These are phyloP conservation scores for Apiospora marii DNA, from an alignment of 2,329 filamentous ascomycete species.

Conservation along the genomic window DNA sequence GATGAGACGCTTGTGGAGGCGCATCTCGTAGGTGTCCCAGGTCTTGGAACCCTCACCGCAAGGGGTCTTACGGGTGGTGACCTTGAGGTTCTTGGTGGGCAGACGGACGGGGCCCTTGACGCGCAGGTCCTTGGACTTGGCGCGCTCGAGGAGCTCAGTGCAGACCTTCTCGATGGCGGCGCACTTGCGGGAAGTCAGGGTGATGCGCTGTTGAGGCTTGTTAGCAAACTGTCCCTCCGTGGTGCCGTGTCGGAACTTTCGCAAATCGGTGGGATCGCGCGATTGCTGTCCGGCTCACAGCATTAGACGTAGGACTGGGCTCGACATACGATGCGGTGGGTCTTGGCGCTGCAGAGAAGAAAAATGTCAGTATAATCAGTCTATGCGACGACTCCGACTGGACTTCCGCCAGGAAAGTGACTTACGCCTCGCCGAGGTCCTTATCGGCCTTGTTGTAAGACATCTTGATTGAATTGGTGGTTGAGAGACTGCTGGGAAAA, in stretches of 20 bases:
- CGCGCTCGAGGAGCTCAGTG: slow-evolving; percentile 97
- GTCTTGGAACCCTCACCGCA: slow-evolving; percentile 99
- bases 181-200: slow-evolving; percentile 94
- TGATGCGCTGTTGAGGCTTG: slow-evolving; percentile 71
- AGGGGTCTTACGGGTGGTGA: slow-evolving; percentile 96
- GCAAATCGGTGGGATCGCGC: slow-evolving; percentile 30
- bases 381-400: background rate
- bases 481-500: slow-evolving; percentile 16
- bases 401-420: background rate
- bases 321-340: slow-evolving; percentile 54
- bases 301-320: background rate
- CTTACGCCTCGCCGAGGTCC: slow-evolving; percentile 79
- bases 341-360: slow-evolving; percentile 45
- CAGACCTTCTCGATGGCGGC: slow-evolving; percentile 97
- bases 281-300: background rate
- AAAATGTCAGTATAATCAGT: background rate
- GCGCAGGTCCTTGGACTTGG: slow-evolving; percentile 97
- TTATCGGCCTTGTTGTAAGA: slow-evolving; percentile 97
- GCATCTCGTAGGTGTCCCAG: slow-evolving; percentile 99
- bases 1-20: slow-evolving; percentile 98
- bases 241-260: background rate
- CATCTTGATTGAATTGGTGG: slow-evolving; percentile 63
- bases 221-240: background rate
- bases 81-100: slow-evolving; percentile 95
- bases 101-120: slow-evolving; percentile 98